These are phyloP conservation scores for Zhuliangozyma parablackwelliae DNA, from an alignment of 1,139 yeast species.

Conservation along the genomic window DNA sequence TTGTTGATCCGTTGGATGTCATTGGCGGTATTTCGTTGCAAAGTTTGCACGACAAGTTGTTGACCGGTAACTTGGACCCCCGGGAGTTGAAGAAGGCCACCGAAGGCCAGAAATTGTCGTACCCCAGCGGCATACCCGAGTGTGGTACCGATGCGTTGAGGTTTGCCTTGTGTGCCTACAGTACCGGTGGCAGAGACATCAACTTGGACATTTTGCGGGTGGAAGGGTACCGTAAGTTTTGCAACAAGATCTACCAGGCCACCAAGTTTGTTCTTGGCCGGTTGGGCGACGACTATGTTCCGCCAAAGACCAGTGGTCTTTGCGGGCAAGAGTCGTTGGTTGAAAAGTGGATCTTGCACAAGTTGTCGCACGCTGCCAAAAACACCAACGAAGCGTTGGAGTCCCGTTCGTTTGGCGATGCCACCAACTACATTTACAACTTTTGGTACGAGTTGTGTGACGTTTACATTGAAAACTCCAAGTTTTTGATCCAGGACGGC, in stretches of 20 bases:
- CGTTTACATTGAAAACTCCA: slow-evolving; percentile 96
- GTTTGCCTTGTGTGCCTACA: slow-evolving; percentile 96
- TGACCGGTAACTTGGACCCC: slow-evolving; percentile 82
- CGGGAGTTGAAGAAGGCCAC: slow-evolving; percentile 83
- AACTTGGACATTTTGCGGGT: slow-evolving; percentile 94
- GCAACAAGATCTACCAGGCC: slow-evolving; percentile 98
- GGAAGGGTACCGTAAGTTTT: slow-evolving; percentile 98
- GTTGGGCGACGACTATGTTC: slow-evolving; percentile 81
- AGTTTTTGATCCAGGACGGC: slow-evolving; percentile 88
- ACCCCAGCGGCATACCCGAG: slow-evolving; percentile 97
- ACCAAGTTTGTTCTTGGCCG: slow-evolving; percentile 94
- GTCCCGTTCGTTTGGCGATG: slow-evolving; percentile 80
- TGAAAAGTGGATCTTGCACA: slow-evolving; percentile 94
- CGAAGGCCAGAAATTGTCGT: slow-evolving; percentile 82
- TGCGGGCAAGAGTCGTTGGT: slow-evolving; percentile 87
- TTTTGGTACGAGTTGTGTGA: slow-evolving; percentile 98
- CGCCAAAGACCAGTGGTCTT: slow-evolving; percentile 59
- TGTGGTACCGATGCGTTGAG: slow-evolving; percentile 99
- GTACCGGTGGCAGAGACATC: slow-evolving; percentile 98
- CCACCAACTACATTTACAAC: slow-evolving; percentile 83
- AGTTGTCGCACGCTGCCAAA: slow-evolving; percentile 68
- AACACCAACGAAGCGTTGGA: slow-evolving; percentile 65
- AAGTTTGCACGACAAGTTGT: slow-evolving; percentile 72
- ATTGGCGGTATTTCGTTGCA: slow-evolving; percentile 82
- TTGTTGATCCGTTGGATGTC: slow-evolving; percentile 92